Base-by-base conservation (phyloP, 352 stramenopile genomes). In the Pythium scleroteichum region DNA sequence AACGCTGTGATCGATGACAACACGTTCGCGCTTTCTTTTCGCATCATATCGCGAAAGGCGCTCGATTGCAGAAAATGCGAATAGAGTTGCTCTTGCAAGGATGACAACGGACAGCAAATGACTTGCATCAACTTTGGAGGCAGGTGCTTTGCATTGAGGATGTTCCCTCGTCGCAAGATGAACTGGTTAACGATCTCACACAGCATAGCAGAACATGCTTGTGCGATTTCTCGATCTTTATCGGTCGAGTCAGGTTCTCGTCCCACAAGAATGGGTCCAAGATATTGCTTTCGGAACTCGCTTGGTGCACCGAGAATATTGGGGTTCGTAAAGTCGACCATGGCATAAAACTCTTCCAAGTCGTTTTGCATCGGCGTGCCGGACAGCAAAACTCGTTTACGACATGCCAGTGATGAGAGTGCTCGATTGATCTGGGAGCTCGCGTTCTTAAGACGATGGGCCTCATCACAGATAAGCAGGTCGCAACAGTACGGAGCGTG, bases 351-450 rank as follows among this genome's bases (percentile, higher is more conserved):
- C 64, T 99, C 97, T 53, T 98, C 88, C 16, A 99, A 71, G 77
- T 99, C 96, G 65, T 99, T 99, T 63, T 99, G 96, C 94, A 99
- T 99, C 2, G 96, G 97, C 17, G 97, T 99, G 27, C 97, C 97
- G 0, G 96, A 99, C 4, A 99, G 68, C 38, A 99, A 68, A 6
- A 99, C 88, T 33, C 97, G 86, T 14, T 96, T 94, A 56, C 88
- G 82, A 46, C 94, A 97, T 2, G 87, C 74, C 16, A 99, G 59
- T 6, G 78, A 78, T 10, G 85, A 89, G 16, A 95, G 54, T 0
- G 85, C 85, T 26, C 82, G 78, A 59, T 92, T 96, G 61, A 94
- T 95, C 71, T 98, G 87, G 35, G 97, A 99, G 26, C 96, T 97
- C 3, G 90, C 85, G 68, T 99, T 99, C 72, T 99, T 99, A 0